phyloP scores from a whole-genome alignment of 441 rosid species.

The Gossypium schwendimanii region DNA sequence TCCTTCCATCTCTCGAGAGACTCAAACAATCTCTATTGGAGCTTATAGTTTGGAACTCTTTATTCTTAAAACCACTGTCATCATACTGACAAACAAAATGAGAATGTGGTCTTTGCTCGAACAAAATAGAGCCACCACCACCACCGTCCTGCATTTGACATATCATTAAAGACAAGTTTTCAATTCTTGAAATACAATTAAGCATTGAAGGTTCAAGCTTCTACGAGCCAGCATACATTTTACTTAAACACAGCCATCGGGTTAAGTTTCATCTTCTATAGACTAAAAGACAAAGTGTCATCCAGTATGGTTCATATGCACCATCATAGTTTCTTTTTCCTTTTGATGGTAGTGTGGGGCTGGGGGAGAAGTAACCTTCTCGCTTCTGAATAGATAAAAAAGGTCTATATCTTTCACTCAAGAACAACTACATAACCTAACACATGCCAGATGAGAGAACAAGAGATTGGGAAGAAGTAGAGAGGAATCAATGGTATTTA shows the following conservation, averaged over 20 bases:
- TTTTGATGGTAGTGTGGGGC: neutral
- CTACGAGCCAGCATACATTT: neutral
- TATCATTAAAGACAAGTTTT: neutral
- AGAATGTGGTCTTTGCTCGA: constrained; percentile 25
- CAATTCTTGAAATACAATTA: neutral
- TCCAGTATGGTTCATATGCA: neutral
- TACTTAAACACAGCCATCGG: neutral
- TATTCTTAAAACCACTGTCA: constrained; percentile 20
- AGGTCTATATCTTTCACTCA: neutral
- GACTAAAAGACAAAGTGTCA: neutral
- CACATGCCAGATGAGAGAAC: neutral
- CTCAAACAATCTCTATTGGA: constrained; percentile 15
- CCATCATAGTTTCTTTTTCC: neutral
- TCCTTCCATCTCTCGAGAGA: constrained; percentile 13
- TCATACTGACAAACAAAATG: constrained; percentile 28
- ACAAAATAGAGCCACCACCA: constrained; percentile 19
- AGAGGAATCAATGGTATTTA: neutral
- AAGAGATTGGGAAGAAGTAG: neutral
- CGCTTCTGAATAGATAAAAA: neutral
- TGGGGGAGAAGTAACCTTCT: neutral
- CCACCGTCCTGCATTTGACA: constrained; percentile 20
- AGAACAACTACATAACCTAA: constrained; percentile 5
- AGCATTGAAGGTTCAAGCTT: neutral
- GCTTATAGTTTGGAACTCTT: constrained; percentile 24
- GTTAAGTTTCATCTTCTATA: neutral